Base-by-base conservation (phyloP, 805 yeast species). In the Pichia kluyveri region DNA sequence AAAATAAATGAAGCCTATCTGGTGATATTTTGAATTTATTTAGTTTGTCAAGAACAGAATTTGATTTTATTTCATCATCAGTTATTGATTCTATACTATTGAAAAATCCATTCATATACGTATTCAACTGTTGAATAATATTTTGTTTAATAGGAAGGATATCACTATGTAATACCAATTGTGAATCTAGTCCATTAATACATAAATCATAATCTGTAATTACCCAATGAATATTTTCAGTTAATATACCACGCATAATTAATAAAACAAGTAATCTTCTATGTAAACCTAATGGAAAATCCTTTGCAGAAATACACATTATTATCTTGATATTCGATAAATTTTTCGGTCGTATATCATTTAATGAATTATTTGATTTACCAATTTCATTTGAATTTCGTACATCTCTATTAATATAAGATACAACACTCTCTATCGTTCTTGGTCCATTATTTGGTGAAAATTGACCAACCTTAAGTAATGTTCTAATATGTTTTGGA, bases 361-460 rank as follows among this genome's bases (percentile, higher is more conserved):
- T 31, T 12, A 27, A 17, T 19, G 50, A n/a, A 17, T 30, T 26
- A 8, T 27, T 15, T 8, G 14, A 4, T 14, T 18, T 31, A 18
- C 18, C 14, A n/a, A 8, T 8, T 12, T 19, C 15, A 31, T 36
- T 34, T 9, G 10, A 10, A 31, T 34, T 39, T 17, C 26, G 10
- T 15, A 31, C 12, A 39, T n/a, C 12, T 36, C 27, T 32, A 28
- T 40, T 41, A 12, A 48, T 19, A 32, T 44, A 48, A 12, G 51
- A 48, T 8, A 48, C 18, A 5, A 48, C 40, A 38, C 45, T 44
- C 18, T 48, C 51, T 7, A 48, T 26, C 5, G 51, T 48, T 27
- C 51, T 41, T 31, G 51, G 51, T 8, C 51, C 51, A 26, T 39
- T 41, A 41, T 48, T 48, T 1, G 38, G 31, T 5, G 41, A 34